Percentiles rank a stretch among this genome's conserved stretches.
Conservation (phyloP, 768 basidiomycete genomes). For the Boletus patriciae region DNA sequence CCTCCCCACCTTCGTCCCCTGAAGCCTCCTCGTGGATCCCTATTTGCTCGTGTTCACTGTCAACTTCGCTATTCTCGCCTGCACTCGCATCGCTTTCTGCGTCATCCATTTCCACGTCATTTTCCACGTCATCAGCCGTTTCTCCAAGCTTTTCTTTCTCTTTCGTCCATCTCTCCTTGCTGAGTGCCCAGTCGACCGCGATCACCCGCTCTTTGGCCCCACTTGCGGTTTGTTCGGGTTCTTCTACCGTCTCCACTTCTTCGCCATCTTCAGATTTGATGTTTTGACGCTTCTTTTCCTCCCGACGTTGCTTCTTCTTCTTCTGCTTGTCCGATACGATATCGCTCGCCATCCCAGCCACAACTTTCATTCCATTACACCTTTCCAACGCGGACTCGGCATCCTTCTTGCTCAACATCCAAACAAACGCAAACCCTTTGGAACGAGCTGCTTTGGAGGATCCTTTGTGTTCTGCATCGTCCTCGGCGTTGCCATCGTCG, state of each 20-base stretch:
- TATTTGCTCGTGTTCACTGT: conserved; percentile 42
- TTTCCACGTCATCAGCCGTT: conserved; percentile 29
- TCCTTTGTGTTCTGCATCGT: conserved; percentile 23
- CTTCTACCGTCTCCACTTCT: conserved; percentile 38
- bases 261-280: conserved; percentile 37
- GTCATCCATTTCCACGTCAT: conserved; percentile 31
- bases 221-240: conserved; percentile 35
- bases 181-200: conserved; percentile 95
- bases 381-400: conserved; percentile 79
- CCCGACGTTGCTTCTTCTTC: conserved; percentile 58
- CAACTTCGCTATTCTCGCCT: conserved; percentile 31
- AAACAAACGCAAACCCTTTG: conserved; percentile 93
- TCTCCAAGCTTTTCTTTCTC: conserved; percentile 58
- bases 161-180: conserved; percentile 90
- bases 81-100: conserved; percentile 24
- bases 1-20: conserved; percentile 31
- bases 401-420: conserved; percentile 85
- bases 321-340: conserved; percentile 65
- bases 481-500: conserved; percentile 29
- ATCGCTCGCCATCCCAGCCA: conserved; percentile 58
- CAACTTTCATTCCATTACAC: conserved; percentile 73
- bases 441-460: conserved; percentile 36
- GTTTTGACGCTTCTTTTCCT: conserved; percentile 44
- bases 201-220: conserved; percentile 59
- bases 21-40: conserved; percentile 44